Percentiles rank a stretch among this genome's conserved stretches.
Evolutionary conservation across 1,284 basidiomycete genomes (phyloP).

Genomic region (Cutaneotrichosporon sp.): DNA sequence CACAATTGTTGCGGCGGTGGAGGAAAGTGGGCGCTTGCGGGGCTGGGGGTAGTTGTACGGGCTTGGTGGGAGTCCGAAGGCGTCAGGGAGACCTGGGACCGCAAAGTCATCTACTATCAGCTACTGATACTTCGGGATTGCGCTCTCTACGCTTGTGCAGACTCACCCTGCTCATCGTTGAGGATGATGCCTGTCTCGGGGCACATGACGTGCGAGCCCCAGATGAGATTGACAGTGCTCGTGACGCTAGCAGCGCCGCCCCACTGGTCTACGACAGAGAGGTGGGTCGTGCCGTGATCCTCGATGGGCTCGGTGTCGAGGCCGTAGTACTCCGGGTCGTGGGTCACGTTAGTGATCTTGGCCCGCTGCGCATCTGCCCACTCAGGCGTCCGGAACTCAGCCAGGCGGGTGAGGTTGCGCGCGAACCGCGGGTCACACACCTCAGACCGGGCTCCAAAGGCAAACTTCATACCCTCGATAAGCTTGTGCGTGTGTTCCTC

Average conservation of each 20-base stretch:
- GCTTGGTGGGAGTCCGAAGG: slow-evolving; percentile 75
- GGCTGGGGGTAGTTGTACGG: slow-evolving; percentile 85
- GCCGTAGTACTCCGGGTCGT: slow-evolving; percentile 73
- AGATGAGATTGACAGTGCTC: slow-evolving; percentile 76
- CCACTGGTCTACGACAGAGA: slow-evolving; percentile 70
- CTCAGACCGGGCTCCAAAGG: slow-evolving; percentile 58
- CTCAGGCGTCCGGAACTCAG: slow-evolving; percentile 64
- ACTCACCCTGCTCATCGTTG: slow-evolving; percentile 64
- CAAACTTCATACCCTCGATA: slow-evolving; percentile 52
- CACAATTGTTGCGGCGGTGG: slow-evolving; percentile 72
- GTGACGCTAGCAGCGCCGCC: slow-evolving; percentile 83
- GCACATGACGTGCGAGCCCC: slow-evolving; percentile 80
- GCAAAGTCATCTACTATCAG: slow-evolving; percentile 70
- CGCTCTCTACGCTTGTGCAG: not conserved
- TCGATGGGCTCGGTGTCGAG: slow-evolving; percentile 68
- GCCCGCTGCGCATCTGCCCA: slow-evolving; percentile 60
- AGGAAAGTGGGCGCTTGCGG: slow-evolving; percentile 78
- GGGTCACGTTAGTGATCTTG: slow-evolving; percentile 61
- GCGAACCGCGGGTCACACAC: slow-evolving; percentile 68
- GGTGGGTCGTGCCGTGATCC: slow-evolving; percentile 89
- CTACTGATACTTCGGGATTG: too few species aligned
- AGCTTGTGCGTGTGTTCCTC: slow-evolving; percentile 45
- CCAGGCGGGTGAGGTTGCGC: slow-evolving; percentile 52
- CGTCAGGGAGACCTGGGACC: slow-evolving; percentile 70
- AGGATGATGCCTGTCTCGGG: slow-evolving; percentile 78